Percentiles rank a stretch among this genome's conserved stretches.
phyloP scores from a whole-genome alignment of 306 rosid genomes.

The Glycine tomentella region DNA sequence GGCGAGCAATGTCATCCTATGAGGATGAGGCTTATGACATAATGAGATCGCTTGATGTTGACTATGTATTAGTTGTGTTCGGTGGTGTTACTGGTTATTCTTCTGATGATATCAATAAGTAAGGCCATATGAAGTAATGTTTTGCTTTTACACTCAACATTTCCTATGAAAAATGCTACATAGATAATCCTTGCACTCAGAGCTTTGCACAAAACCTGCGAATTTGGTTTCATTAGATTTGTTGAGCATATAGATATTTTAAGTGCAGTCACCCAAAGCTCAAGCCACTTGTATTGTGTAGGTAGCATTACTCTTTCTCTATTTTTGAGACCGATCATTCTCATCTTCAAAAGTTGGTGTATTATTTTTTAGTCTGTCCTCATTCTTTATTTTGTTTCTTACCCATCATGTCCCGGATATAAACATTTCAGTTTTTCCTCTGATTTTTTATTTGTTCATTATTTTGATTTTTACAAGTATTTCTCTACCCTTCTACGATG shows the following conservation, averaged over 20 bases:
- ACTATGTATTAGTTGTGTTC: slow-evolving; percentile 94
- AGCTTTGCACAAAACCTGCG: slow-evolving; percentile 20
- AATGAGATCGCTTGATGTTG: slow-evolving; percentile 92
- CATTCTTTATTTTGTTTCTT: slow-evolving; percentile 9
- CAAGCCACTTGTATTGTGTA: slow-evolving; percentile 12
- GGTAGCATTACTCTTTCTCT: slow-evolving; percentile 19
- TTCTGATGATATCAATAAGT: slow-evolving; percentile 99
- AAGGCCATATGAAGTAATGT: slow-evolving; percentile 53
- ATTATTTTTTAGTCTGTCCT: slow-evolving; percentile 5
- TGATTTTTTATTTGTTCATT: neutral
- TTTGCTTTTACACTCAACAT: slow-evolving; percentile 20
- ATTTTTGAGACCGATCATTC: slow-evolving; percentile 21
- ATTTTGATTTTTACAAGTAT: slow-evolving; percentile 15
- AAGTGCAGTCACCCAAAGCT: slow-evolving; percentile 14
- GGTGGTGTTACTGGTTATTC: slow-evolving; percentile 99
- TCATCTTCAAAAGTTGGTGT: slow-evolving; percentile 26
- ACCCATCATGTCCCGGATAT: slow-evolving; percentile 1
- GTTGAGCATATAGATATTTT: slow-evolving; percentile 25
- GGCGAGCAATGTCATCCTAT: slow-evolving; percentile 99
- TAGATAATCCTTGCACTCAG: slow-evolving; percentile 6
- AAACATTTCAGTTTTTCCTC: neutral
- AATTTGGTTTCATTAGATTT: slow-evolving; percentile 35
- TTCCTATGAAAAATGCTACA: slow-evolving; percentile 23
- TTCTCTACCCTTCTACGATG: neutral
- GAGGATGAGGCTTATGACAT: slow-evolving; percentile 98